Conservation (phyloP, 2,329 filamentous ascomycete species). For the Curvularia hawaiiensis region DNA sequence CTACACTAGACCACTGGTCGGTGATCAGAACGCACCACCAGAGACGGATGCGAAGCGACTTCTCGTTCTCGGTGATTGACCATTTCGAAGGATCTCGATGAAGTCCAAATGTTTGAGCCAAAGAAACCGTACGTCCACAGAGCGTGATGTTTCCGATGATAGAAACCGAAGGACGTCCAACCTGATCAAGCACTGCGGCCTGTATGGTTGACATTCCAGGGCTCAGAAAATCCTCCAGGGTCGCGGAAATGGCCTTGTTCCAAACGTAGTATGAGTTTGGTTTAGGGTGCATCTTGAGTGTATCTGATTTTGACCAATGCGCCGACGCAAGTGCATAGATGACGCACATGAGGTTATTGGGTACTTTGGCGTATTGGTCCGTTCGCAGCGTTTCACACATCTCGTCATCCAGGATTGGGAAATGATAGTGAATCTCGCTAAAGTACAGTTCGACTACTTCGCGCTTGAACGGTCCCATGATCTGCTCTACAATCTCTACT, state of each 20-base stretch:
- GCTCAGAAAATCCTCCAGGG: slow-evolving; percentile 51
- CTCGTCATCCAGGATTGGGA: slow-evolving; percentile 49
- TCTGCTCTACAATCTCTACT: slow-evolving; percentile 49
- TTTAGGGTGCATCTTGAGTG: slow-evolving; percentile 42
- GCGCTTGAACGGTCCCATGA: slow-evolving; percentile 46
- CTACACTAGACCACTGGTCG: slow-evolving; percentile 62
- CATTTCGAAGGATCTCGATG: slow-evolving; percentile 61
- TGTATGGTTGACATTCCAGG: slow-evolving; percentile 49
- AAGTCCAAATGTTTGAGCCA: slow-evolving; percentile 61
- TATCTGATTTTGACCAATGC: slow-evolving; percentile 46
- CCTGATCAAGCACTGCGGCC: slow-evolving; percentile 48
- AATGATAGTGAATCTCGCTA: slow-evolving; percentile 42
- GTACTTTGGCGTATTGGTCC: slow-evolving; percentile 43
- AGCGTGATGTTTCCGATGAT: slow-evolving; percentile 58
- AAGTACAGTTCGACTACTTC: slow-evolving; percentile 56
- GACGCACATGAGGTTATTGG: slow-evolving; percentile 47
- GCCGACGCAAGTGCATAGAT: slow-evolving; percentile 47
- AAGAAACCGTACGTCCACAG: slow-evolving; percentile 58
- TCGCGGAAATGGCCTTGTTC: slow-evolving; percentile 50
- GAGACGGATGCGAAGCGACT: slow-evolving; percentile 56
- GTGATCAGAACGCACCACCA: slow-evolving; percentile 65
- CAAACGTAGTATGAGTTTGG: slow-evolving; percentile 49
- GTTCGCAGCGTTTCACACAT: slow-evolving; percentile 42
- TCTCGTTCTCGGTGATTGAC: slow-evolving; percentile 58
- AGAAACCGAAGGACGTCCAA: slow-evolving; percentile 48